phyloP scores from a whole-genome alignment of 352 stramenopile species.

The Phytophthora sp. region DNA sequence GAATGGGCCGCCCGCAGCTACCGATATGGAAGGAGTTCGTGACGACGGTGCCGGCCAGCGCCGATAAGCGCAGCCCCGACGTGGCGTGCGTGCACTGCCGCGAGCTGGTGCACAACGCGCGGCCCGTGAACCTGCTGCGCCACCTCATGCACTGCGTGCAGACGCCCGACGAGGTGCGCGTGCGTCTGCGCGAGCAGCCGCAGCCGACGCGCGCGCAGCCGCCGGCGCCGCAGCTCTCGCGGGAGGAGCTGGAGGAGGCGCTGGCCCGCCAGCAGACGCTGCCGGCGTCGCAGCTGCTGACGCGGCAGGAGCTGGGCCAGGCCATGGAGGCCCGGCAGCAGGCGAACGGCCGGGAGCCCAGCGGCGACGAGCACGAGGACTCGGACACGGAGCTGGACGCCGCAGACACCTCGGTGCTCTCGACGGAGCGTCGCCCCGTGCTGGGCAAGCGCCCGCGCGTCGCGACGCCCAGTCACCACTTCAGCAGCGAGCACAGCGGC shows the following conservation, averaged over 20 bases:
- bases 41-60: constrained; percentile 28
- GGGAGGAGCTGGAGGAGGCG: background rate
- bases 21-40: constrained; percentile 43
- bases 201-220: background rate
- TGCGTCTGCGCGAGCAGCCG: background rate
- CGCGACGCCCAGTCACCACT: background rate
- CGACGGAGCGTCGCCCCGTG: constrained; percentile 8
- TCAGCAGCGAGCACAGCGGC: background rate
- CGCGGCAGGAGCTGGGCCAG: constrained; percentile 6
- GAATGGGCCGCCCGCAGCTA: constrained; percentile 27
- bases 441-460: constrained; percentile 25
- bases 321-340: background rate
- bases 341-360: background rate
- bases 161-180: constrained; percentile 15
- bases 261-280: background rate
- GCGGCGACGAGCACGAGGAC: background rate
- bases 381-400: background rate
- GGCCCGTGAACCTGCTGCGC: constrained; percentile 10
- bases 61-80: constrained; percentile 27
- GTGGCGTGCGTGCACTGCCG: constrained; percentile 28
- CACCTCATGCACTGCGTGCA: constrained; percentile 13
- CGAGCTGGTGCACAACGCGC: constrained; percentile 22
- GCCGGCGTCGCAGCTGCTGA: too few relatives aligned
- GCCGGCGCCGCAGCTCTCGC: background rate
- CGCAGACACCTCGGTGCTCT: background rate